Percentiles rank a stretch among this genome's conserved stretches.
These are phyloP conservation scores for Firmiana major DNA, from an alignment of 345 rosid genomes.

Conservation along the genomic window DNA sequence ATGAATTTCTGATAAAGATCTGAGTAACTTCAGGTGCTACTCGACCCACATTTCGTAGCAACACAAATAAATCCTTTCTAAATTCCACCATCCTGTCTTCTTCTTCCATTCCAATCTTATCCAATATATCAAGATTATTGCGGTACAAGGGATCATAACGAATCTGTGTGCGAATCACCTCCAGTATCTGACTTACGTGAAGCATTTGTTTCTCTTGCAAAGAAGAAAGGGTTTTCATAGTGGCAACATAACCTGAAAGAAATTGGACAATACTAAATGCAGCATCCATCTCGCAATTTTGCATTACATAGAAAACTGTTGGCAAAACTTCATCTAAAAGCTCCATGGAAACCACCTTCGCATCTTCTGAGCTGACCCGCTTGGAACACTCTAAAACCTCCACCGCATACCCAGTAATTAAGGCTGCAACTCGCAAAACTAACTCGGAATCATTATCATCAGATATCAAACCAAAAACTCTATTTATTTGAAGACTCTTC, in stretches of 20 bases:
- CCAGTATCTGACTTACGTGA: conserved; percentile 69
- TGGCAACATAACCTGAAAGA: conserved; percentile 70
- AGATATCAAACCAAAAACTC: conserved; percentile 61
- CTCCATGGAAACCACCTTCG: conserved; percentile 48
- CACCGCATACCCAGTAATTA: conserved; percentile 78
- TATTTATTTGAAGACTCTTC: conserved; percentile 60
- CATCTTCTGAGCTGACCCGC: conserved; percentile 57
- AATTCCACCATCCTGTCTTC: conserved; percentile 83
- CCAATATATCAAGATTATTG: conserved; percentile 62
- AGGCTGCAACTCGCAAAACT: conserved; percentile 50
- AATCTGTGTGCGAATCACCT: conserved; percentile 74
- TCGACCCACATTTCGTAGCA: conserved; percentile 74
- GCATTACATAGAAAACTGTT: conserved; percentile 68
- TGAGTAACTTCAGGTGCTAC: conserved; percentile 85
- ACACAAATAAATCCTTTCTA: conserved; percentile 79
- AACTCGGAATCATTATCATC: conserved; percentile 65
- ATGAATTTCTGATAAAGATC: conserved; percentile 66
- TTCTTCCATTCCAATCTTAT: conserved; percentile 86
- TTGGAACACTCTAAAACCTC: conserved; percentile 86
- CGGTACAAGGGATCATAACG: conserved; percentile 69
- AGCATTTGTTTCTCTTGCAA: conserved; percentile 65
- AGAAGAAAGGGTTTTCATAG: conserved; percentile 71
- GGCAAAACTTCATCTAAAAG: conserved; percentile 88
- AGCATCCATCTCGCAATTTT: conserved; percentile 66
- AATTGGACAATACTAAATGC: conserved; percentile 68